phyloP scores from a whole-genome alignment of 1,284 basidiomycete species.

The Sporisorium graminicola region DNA sequence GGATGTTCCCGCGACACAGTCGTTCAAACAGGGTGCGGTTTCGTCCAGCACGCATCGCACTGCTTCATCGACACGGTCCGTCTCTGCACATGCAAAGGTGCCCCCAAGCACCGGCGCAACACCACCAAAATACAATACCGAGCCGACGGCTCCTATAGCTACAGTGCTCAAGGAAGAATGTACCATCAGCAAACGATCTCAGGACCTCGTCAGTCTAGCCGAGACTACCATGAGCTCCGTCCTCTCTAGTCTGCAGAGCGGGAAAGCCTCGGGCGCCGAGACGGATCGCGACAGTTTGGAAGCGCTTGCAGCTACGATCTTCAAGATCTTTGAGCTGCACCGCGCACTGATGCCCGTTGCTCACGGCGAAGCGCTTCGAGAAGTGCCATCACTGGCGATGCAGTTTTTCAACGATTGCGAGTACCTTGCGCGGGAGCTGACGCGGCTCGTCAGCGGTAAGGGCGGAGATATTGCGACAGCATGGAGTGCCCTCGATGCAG shows the following conservation, averaged over 20 bases:
- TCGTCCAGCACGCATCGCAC: neutral
- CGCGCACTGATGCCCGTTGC: constrained; percentile 83
- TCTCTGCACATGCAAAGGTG: constrained; percentile 1
- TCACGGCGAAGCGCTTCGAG: constrained; percentile 74
- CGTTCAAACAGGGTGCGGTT: neutral
- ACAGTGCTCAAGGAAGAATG: constrained; percentile 34
- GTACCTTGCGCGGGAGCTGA: constrained; percentile 74
- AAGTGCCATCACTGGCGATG: constrained; percentile 77
- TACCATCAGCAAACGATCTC: constrained; percentile 50
- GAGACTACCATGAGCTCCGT: constrained; percentile 30
- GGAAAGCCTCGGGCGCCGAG: neutral
- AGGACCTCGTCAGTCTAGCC: constrained; percentile 39
- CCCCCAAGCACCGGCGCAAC: neutral
- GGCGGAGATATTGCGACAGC: constrained; percentile 63
- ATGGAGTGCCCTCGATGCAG: constrained; percentile 19
- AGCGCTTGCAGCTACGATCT: constrained; percentile 22
- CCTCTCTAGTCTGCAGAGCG: constrained; percentile 15
- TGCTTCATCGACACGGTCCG: constrained; percentile 6
- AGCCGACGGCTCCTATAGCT: neutral
- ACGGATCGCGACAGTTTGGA: constrained; percentile 18
- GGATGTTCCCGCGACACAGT: constrained; percentile 2
- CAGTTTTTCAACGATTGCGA: constrained; percentile 87
- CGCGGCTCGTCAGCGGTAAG: constrained; percentile 50
- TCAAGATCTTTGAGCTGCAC: constrained; percentile 81
- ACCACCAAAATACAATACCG: neutral